Base-by-base conservation (phyloP, 1,284 basidiomycete genomes). In the Ustanciosporium gigantosporum region DNA sequence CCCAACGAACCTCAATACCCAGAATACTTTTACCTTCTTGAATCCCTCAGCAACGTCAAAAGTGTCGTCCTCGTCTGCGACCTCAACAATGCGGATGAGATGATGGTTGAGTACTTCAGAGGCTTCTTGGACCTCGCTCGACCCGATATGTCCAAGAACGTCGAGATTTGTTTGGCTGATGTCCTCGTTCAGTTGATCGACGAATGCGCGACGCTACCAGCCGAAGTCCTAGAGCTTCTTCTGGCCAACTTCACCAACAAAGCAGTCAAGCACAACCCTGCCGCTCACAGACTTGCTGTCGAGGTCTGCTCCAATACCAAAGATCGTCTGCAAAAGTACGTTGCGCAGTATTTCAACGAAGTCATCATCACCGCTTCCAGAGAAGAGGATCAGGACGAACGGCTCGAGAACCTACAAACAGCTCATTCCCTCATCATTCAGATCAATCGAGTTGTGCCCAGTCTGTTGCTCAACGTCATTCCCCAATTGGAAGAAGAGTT, bases 401-500 rank as follows among this genome's bases (percentile, higher is more conserved):
- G 57, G 2, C 50, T 59, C 13, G 51, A 61, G 20, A 51, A 41
- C 19, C 62, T 94, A 41, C 83, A 85, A 51, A 82, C 82, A 0
- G 88, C 89, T 2, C 93, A 98, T 78, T 83, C 86, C 32, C 87
- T 96, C 52, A 87, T 98, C 77, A 87, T 89, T 66, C 86, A 87
- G 32, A 84, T 99, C 22, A 87, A 90, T 77, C 84, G 84, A 22
- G 83, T 88, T 17, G 91, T 87, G 70, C 91, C 94, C 0, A 82
- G 84, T 11, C 81, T 97, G 14, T 81, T 98, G 0, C 85, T 90
- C 68, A 91, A 88, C 74, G 90, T 96, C 36, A 87, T 98, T 14
- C 94, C 94, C 0, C 88, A 92, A 51, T 84, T 99, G 13, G 93
- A 95, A 77, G 89, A 91, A 68, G 91, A 96, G 74, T 82, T 97